phyloP scores from a whole-genome alignment of 2,329 filamentous ascomycete genomes.

The Pleoardoris graminearum region DNA sequence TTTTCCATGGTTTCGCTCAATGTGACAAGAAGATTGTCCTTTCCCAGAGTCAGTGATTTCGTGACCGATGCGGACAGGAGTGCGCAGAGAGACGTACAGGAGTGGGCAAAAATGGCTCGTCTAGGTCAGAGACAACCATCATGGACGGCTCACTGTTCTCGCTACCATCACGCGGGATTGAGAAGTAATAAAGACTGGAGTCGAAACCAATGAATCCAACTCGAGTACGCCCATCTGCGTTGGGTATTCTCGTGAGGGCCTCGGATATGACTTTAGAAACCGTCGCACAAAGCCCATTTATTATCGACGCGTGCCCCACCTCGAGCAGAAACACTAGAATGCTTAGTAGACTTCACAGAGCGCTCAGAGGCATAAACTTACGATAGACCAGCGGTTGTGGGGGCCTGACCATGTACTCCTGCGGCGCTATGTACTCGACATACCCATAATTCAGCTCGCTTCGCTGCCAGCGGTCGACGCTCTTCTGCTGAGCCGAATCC shows the following conservation, averaged over 20 bases:
- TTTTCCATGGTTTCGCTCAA: slow-evolving; percentile 86
- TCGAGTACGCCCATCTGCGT: slow-evolving; percentile 84
- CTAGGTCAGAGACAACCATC: slow-evolving; percentile 91
- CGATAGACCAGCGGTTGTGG: slow-evolving; percentile 94
- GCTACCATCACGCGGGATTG: slow-evolving; percentile 83
- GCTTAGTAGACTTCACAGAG: too few relatives aligned
- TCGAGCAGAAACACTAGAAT: slow-evolving; percentile 95
- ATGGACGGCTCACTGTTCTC: slow-evolving; percentile 85
- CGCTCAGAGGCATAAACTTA: too few relatives aligned
- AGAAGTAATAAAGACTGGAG: slow-evolving; percentile 93
- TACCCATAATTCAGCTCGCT: slow-evolving; percentile 95
- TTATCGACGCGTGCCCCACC: slow-evolving; percentile 87
- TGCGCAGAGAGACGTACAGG: too few relatives aligned
- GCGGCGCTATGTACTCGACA: slow-evolving; percentile 94
- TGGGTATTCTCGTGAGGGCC: slow-evolving; percentile 95
- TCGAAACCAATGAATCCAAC: slow-evolving; percentile 96
- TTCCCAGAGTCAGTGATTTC: too few relatives aligned
- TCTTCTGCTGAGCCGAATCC: slow-evolving; percentile 90
- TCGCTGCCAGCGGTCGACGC: slow-evolving; percentile 87
- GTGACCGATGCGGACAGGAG: too few relatives aligned
- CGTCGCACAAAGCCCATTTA: slow-evolving; percentile 87
- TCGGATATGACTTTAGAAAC: slow-evolving; percentile 92
- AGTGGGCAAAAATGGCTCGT: slow-evolving; percentile 94
- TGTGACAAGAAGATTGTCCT: slow-evolving; percentile 87
- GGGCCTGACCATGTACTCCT: slow-evolving; percentile 99